Base-by-base conservation (phyloP, 805 yeast species). In the Yueomyces sinensis region DNA sequence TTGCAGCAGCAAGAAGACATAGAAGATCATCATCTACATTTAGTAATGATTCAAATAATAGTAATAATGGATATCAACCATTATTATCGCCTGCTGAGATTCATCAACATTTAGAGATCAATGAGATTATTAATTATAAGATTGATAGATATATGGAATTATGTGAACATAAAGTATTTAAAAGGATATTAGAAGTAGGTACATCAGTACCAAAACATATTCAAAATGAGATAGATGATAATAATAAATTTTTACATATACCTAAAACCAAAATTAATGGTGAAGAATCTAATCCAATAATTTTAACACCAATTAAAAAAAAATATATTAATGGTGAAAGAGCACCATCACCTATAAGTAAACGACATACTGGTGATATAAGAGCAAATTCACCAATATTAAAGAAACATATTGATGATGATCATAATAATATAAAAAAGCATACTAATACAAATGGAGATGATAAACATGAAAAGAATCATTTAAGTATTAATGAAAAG, bases 31-130 rank as follows among this genome's bases (percentile, higher is more conserved):
- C 56, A 2, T 54, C 59, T 3, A 27, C 52, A 9, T 43, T 52
- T 22, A 51, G 58, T 33, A 37, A 41, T 16, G 56, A 47, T 24
- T 41, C 47, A 7, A 37, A 32, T 13, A 41, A 40, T 29, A 44
- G 37, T 29, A 41, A 37, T 6, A 43, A 22, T 22, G 28, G 28
- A 13, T n/a, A 11, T 13, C 5, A 47, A 11, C 58, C 49, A 15
- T 18, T 55, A 40, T 32, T 56, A 27, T 47, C 59, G 3, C 51
- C 58, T 11, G 59, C 50, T 32, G 59, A 56, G 29, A 51, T 54
- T 9, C 38, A 38, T 23, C 45, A 35, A 27, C 58, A 54, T 29
- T 30, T 52, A 16, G 48, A 41, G 28, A 29, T 29, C 9, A 52
- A 50, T 33, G 56, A 52, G 34, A 18, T 46, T 23, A 46, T 47